phyloP scores from a whole-genome alignment of 305 asterid genomes.

The Lippia alba region DNA sequence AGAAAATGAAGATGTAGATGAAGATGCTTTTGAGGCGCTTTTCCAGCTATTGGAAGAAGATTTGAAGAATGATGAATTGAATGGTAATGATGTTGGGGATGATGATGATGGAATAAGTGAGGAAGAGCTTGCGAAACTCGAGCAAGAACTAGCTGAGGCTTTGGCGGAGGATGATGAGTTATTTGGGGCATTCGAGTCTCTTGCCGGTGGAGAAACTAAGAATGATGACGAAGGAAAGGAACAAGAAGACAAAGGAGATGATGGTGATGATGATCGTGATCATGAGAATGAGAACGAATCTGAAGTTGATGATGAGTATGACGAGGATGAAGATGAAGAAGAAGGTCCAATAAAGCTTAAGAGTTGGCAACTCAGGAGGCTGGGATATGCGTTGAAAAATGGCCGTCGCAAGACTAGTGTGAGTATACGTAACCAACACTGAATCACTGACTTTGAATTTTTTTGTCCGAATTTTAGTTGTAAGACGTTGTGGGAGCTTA shows the following conservation, averaged over 20 bases:
- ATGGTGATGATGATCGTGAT: slow-evolving; percentile 35
- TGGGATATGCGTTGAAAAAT: slow-evolving; percentile 80
- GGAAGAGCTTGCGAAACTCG: slow-evolving; percentile 81
- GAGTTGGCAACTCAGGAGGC: slow-evolving; percentile 86
- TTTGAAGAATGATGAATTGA: slow-evolving; percentile 65
- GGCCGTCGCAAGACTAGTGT: slow-evolving; percentile 94
- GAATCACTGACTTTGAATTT: not conserved
- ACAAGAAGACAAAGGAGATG: slow-evolving; percentile 29
- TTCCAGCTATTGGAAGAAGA: slow-evolving; percentile 84
- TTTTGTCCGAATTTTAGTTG: too few species aligned
- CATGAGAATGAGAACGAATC: slow-evolving; percentile 38
- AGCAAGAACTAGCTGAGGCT: slow-evolving; percentile 83
- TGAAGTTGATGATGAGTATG: slow-evolving; percentile 36
- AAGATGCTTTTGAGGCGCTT: slow-evolving; percentile 92
- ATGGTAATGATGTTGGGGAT: slow-evolving; percentile 50
- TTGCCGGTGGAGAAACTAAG: slow-evolving; percentile 36
- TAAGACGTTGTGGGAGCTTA: not conserved
- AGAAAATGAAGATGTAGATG: slow-evolving; percentile 64
- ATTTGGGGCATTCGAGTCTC: slow-evolving; percentile 54
- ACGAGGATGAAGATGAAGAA: slow-evolving; percentile 42
- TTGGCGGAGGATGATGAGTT: slow-evolving; percentile 80
- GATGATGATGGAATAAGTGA: slow-evolving; percentile 65
- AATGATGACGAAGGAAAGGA: slow-evolving; percentile 44
- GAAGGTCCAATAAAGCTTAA: slow-evolving; percentile 59
- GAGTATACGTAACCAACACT: slow-evolving; percentile 44